Evolutionary conservation across 257 asterid genomes (phyloP).

Genomic region (Solanum megistacrolobum): DNA sequence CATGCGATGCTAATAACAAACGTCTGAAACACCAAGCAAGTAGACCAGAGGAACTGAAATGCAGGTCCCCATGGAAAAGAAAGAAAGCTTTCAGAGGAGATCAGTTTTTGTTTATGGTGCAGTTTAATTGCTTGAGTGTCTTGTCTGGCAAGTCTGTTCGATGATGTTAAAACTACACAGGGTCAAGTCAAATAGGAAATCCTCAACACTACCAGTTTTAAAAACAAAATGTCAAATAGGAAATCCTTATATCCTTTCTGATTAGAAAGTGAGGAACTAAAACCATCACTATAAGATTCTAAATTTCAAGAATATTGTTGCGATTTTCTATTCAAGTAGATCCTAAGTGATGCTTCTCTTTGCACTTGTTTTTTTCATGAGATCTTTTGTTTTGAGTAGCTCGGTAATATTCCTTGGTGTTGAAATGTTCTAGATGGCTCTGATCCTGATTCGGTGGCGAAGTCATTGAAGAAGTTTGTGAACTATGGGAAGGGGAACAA

Average conservation of each 20-base stretch:
- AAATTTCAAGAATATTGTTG: not conserved
- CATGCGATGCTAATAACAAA: not conserved
- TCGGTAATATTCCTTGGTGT: not conserved
- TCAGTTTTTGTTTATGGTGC: not conserved
- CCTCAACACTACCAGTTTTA: not conserved
- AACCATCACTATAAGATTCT: not conserved
- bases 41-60: not conserved
- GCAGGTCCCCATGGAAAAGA: not conserved
- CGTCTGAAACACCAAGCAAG: not conserved
- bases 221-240: not conserved
- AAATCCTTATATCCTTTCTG: not conserved
- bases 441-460: conserved; percentile 56
- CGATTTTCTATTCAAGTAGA: not conserved
- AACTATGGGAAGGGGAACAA: conserved; percentile 58
- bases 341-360: not conserved
- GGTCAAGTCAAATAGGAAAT: not conserved
- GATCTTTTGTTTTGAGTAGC: not conserved
- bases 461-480: conserved; percentile 38
- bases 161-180: not conserved
- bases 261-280: not conserved
- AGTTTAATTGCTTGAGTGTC: not conserved
- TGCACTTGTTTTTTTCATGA: not conserved
- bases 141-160: not conserved
- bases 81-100: not conserved
- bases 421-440: conserved; percentile 51